Conservation (phyloP, 345 rosid species). For the Mangifera indica region DNA sequence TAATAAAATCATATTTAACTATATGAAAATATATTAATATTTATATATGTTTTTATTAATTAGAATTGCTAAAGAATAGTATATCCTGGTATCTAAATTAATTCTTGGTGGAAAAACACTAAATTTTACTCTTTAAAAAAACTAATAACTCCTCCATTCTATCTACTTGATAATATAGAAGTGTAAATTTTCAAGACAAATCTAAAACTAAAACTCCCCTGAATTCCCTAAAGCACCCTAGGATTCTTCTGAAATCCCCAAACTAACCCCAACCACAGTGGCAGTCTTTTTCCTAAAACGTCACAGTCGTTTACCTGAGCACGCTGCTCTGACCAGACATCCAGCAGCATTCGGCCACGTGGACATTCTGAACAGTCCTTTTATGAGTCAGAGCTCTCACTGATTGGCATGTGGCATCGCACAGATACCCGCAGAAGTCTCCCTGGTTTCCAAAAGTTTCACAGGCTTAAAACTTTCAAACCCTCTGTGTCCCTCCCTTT, state of each 20-base stretch:
- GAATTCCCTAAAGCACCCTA: not conserved
- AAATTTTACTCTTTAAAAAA: too few species aligned
- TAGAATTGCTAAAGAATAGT: too few species aligned
- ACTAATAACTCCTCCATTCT: too few species aligned
- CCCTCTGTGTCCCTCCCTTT: slow-evolving; percentile 21
- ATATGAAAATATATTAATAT: too few species aligned
- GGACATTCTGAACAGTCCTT: not conserved
- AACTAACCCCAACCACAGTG: not conserved
- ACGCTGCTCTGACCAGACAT: not conserved
- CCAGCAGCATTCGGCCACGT: slow-evolving; percentile 26
- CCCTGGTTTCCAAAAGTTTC: slow-evolving; percentile 12
- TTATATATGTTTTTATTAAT: too few species aligned
- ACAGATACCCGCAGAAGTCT: slow-evolving; percentile 15
- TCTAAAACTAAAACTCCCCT: not conserved
- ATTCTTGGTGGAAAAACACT: too few species aligned
- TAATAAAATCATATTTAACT: too few species aligned
- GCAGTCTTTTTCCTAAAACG: slow-evolving; percentile 8
- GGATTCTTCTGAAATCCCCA: not conserved
- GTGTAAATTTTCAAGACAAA: too few species aligned
- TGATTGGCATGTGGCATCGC: slow-evolving; percentile 19
- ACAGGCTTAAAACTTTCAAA: slow-evolving; percentile 15
- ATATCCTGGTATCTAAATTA: too few species aligned
- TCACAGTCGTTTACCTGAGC: slow-evolving; percentile 20
- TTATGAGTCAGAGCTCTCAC: slow-evolving; percentile 21
- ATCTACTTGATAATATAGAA: too few species aligned